These are phyloP conservation scores for Hanseniaspora jakobsenii DNA, from an alignment of 805 yeast genomes.

Conservation along the genomic window DNA sequence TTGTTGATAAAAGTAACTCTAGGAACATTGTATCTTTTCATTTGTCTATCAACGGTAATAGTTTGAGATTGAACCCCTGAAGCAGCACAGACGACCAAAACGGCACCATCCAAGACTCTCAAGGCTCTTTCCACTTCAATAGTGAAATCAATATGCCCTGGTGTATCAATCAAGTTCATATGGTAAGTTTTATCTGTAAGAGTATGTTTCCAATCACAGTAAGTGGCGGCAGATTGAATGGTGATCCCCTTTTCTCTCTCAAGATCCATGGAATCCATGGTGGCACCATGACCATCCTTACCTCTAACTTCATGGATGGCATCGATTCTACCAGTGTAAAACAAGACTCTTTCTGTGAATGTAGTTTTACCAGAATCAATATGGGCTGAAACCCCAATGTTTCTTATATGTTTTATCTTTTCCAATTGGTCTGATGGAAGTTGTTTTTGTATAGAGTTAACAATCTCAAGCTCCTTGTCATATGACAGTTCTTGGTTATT, in stretches of 20 bases:
- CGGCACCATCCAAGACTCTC: conserved; percentile 96
- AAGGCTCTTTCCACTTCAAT: conserved; percentile 98
- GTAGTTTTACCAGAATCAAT: conserved; percentile 98
- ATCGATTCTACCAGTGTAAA: conserved; percentile 91
- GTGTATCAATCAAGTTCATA: conserved; percentile 93
- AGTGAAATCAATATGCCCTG: conserved; percentile 97
- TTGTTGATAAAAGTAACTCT: conserved; percentile 91
- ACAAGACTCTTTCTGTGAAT: conserved; percentile 91
- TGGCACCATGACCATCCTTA: conserved; percentile 94
- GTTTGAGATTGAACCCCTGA: conserved; percentile 98
- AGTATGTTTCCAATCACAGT: conserved; percentile 68
- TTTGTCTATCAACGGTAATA: conserved; percentile 96
- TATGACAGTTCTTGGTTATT: conserved; percentile 33
- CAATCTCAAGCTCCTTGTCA: conserved; percentile 60
- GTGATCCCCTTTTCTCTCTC: conserved; percentile 98
- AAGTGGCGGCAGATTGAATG: conserved; percentile 97
- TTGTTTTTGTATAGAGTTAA: conserved; percentile 43
- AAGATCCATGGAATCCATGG: conserved; percentile 98
- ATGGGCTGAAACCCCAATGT: conserved; percentile 96
- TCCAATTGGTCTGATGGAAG: conserved; percentile 42
- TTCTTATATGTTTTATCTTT: conserved; percentile 56
- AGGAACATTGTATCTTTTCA: conserved; percentile 96
- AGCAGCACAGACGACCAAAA: conserved; percentile 94
- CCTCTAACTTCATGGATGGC: conserved; percentile 97
- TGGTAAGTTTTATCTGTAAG: conserved; percentile 56